Percentiles rank a stretch among this genome's conserved stretches.
These are phyloP conservation scores for Eutreptiella sp. DNA, from an alignment of 208 protist genomes.

Conservation along the genomic window DNA sequence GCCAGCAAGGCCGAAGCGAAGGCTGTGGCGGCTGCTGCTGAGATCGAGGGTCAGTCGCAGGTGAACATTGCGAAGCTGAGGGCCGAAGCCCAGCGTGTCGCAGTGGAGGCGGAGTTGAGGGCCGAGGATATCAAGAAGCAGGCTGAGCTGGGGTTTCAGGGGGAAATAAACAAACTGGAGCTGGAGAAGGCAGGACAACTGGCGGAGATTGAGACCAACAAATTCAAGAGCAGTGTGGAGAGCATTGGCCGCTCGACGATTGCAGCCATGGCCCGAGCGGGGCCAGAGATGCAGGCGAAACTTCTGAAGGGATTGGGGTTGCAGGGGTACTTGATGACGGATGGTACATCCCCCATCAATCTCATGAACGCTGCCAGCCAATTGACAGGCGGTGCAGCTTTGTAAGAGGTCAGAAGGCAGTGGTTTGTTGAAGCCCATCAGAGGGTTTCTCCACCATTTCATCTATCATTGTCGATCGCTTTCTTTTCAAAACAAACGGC, in stretches of 20 bases:
- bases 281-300: conserved; percentile 70
- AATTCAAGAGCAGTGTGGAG: conserved; percentile 63
- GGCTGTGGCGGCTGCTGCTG: conserved; percentile 55
- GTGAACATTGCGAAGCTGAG: conserved; percentile 47
- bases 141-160: conserved; percentile 57
- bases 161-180: conserved; percentile 60
- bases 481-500: too few relatives aligned
- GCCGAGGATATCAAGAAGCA: conserved; percentile 49
- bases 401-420: too few relatives aligned
- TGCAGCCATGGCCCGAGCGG: conserved; percentile 69
- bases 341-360: conserved; percentile 65
- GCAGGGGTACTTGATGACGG: conserved; percentile 70
- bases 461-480: too few relatives aligned
- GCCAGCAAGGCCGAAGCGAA: conserved; percentile 59
- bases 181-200: conserved; percentile 52
- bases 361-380: conserved; percentile 76
- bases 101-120: conserved; percentile 51
- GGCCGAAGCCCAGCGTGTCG: conserved; percentile 48
- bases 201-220: conserved; percentile 53
- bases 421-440: too few relatives aligned
- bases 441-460: too few relatives aligned
- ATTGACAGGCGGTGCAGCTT: conserved; percentile 46
- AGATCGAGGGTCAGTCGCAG: conserved; percentile 29
- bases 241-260: conserved; percentile 76
- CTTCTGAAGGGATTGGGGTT: conserved; percentile 64